Percentiles rank a stretch among this genome's conserved stretches.
Evolutionary conservation across 1,284 basidiomycete genomes (phyloP).

Genomic region (Puccinia polysora): DNA sequence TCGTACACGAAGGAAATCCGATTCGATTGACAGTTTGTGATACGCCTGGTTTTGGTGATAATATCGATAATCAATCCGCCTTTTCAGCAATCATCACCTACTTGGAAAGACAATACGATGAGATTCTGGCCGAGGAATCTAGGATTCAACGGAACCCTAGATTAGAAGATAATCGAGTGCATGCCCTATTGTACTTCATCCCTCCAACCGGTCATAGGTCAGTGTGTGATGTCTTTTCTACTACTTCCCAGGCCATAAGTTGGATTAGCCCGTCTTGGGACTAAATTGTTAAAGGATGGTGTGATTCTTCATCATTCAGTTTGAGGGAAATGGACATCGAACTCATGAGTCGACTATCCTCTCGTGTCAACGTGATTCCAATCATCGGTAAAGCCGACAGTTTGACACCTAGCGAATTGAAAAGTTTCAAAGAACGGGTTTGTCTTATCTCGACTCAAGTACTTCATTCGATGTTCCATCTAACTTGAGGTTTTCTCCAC

Average conservation of each 20-base stretch:
- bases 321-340: slow-evolving; percentile 99
- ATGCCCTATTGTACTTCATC: slow-evolving; percentile 97
- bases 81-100: slow-evolving; percentile 69
- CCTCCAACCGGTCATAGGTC: slow-evolving; percentile 76
- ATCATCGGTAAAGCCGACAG: slow-evolving; percentile 97
- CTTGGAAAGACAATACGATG: slow-evolving; percentile 98
- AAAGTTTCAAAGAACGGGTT: slow-evolving; percentile 93
- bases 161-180: slow-evolving; percentile 90
- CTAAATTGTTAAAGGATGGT: neutral
- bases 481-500: neutral
- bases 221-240: neutral
- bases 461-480: neutral
- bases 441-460: slow-evolving; percentile 50
- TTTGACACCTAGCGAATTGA: slow-evolving; percentile 81
- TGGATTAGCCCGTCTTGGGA: too few relatives aligned
- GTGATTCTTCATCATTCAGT: neutral
- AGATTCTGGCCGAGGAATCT: slow-evolving; percentile 96
- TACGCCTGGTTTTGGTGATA: slow-evolving; percentile 97
- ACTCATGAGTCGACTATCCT: slow-evolving; percentile 90
- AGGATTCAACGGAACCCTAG: slow-evolving; percentile 99
- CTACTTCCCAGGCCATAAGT: neutral
- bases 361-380: slow-evolving; percentile 97
- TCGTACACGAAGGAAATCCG: slow-evolving; percentile 96
- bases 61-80: slow-evolving; percentile 96
- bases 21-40: slow-evolving; percentile 98